These are phyloP conservation scores for Geotrichum fermentans DNA, from an alignment of 1,139 yeast genomes.

Conservation along the genomic window DNA sequence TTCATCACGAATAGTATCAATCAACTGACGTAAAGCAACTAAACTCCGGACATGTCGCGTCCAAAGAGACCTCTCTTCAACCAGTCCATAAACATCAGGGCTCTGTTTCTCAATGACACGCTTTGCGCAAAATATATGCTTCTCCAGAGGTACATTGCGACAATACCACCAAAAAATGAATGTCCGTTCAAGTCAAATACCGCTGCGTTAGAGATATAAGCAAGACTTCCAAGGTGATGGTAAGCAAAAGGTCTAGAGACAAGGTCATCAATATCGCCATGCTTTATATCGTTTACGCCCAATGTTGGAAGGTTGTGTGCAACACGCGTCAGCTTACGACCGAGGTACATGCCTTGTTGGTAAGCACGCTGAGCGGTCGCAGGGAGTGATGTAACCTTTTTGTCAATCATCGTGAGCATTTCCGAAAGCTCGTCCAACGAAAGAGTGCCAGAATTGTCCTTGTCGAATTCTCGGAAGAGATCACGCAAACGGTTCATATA, in stretches of 20 bases:
- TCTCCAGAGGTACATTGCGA: conserved; percentile 66
- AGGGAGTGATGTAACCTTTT: conserved; percentile 58
- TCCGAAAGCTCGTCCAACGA: conserved; percentile 47
- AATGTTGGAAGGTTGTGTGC: conserved; percentile 41
- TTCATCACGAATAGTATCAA: no score
- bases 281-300: conserved; percentile 41
- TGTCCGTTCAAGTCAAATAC: conserved; percentile 58
- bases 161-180: conserved; percentile 53
- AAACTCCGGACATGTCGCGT: conserved; percentile 46
- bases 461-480: conserved; percentile 49
- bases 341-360: conserved; percentile 60
- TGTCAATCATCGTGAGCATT: conserved; percentile 50
- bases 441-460: conserved; percentile 44
- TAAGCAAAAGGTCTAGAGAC: conserved; percentile 53
- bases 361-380: conserved; percentile 67
- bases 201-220: conserved; percentile 61
- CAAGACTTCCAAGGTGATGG: conserved; percentile 56
- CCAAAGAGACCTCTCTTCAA: conserved; percentile 58
- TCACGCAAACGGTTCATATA: conserved; percentile 49
- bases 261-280: conserved; percentile 52
- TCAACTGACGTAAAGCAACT: no score
- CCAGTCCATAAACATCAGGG: conserved; percentile 58
- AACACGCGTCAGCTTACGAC: conserved; percentile 49
- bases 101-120: conserved; percentile 55
- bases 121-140: conserved; percentile 61